These are phyloP conservation scores for Clavariopsis aquatica DNA, from an alignment of 495 filamentous ascomycete species.

Conservation along the genomic window DNA sequence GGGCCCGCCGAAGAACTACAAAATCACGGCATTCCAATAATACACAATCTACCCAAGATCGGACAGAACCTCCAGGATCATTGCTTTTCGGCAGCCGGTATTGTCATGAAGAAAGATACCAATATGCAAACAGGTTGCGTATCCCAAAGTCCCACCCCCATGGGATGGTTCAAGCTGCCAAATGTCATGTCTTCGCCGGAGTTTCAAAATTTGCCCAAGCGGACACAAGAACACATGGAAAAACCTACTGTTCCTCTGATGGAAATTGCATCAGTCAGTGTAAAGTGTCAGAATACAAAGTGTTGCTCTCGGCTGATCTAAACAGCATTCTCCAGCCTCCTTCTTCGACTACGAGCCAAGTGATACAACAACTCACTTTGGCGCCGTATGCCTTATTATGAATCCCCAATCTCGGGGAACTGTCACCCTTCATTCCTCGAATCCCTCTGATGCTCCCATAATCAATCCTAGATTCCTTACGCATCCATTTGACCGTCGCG, in stretches of 20 bases:
- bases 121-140: background rate
- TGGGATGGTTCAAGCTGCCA: constrained; percentile 18
- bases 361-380: background rate
- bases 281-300: background rate
- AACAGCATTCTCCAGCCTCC: background rate
- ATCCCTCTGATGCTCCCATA: constrained; percentile 56
- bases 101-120: constrained; percentile 39
- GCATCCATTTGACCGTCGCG: constrained; percentile 7
- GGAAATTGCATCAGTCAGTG: constrained; percentile 16
- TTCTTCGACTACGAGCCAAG: constrained; percentile 7
- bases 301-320: background rate
- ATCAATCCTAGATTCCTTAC: constrained; percentile 53
- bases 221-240: constrained; percentile 12
- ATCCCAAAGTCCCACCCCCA: constrained; percentile 11
- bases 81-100: constrained; percentile 43
- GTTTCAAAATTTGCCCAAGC: background rate
- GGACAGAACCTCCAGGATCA: constrained; percentile 69
- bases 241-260: constrained; percentile 23
- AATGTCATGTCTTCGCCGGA: background rate
- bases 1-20: constrained; percentile 54
- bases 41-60: constrained; percentile 59
- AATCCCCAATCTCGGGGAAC: constrained; percentile 50
- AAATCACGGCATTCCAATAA: constrained; percentile 51
- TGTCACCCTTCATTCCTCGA: constrained; percentile 56
- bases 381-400: constrained; percentile 5